These are phyloP conservation scores for Limnomonas spitsbergensis DNA, from an alignment of 139 green algal species.

Conservation along the genomic window DNA sequence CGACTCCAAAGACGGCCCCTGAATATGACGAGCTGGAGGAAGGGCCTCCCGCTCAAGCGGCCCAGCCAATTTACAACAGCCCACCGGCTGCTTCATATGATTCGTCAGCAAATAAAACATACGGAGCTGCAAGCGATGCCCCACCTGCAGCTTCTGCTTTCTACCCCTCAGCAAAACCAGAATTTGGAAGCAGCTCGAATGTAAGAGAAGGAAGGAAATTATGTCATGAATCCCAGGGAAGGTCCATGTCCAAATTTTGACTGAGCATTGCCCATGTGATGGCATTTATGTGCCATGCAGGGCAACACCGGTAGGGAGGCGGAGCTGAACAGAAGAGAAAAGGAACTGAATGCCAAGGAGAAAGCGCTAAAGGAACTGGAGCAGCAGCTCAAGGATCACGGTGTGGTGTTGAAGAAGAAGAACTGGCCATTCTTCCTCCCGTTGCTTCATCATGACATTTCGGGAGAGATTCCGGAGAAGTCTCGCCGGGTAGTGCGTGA, in stretches of 20 bases:
- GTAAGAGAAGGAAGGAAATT: too few species aligned
- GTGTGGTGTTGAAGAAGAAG: conserved; percentile 33
- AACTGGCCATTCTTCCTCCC: conserved; percentile 66
- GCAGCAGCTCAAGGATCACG: neutral
- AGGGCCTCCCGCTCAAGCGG: neutral
- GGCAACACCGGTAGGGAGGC: neutral
- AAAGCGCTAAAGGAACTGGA: neutral
- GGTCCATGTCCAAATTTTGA: too few species aligned
- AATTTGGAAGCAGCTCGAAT: too few species aligned
- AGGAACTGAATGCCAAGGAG: neutral
- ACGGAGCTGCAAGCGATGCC: too few species aligned
- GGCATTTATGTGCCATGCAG: too few species aligned
- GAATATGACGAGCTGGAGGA: neutral
- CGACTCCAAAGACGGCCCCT: neutral
- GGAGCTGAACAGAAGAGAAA: neutral
- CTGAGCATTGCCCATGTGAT: too few species aligned
- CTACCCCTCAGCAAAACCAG: too few species aligned
- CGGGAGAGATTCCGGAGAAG: conserved; percentile 52
- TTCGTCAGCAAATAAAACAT: too few species aligned
- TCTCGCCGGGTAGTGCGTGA: conserved; percentile 27
- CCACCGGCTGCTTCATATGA: too few species aligned
- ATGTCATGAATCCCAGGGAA: too few species aligned
- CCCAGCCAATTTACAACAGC: too few species aligned
- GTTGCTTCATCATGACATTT: conserved; percentile 65
- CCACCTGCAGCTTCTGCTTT: too few species aligned